Evolutionary conservation across 805 yeast species (phyloP), one percentile per base, ranked within the genome.

Genomic region (Candida sphagnicola): DNA sequence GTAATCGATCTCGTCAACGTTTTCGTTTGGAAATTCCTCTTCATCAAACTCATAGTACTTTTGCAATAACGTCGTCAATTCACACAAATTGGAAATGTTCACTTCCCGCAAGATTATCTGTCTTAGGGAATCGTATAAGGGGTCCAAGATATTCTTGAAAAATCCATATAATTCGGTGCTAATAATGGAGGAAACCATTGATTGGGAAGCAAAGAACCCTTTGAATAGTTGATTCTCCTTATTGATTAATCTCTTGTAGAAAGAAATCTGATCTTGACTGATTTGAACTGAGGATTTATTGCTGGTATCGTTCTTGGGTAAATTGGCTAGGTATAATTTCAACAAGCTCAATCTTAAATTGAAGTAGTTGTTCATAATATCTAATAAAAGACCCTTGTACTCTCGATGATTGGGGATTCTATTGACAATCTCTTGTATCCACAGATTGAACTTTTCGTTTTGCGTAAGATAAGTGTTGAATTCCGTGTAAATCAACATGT

Each of bases 41-140:
- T 75, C 81, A 37, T 83, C 88, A 43, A 71, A 72, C 43, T 82
- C 86, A 49, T 76, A 78, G 48, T 78, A 84, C 45, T 78, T 78
- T 40, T 80, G 84, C 19, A 89, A 62, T 24, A 87, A 59, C 1
- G 85, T 74, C 2, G 89, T 78, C 31, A 88, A 64, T 51, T 88
- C 95, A 60, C 96, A 86, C 17, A 93, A 62, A 8, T 70, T 70
- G 17, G 72, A 67, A 18, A 91, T 80, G 46, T 79, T 80, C 11
- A 74, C 66, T 55, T 90, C 97, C 41, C 82, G 75, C 30, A 89
- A 67, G 1, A 88, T 76, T 34, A 73, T 69, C 41, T 79, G 75
- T 45, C 96, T 71, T 25, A 87, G 56, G 2, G 70, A 59, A 46
- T 85, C 91, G 50, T 89, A 85, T 18, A 90, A 61, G 0, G 96